A percentile compares a stretch with the other conserved stretches of the same genome.
phyloP scores from a whole-genome alignment of 768 basidiomycete genomes.

The Lyophyllum shimeji region DNA sequence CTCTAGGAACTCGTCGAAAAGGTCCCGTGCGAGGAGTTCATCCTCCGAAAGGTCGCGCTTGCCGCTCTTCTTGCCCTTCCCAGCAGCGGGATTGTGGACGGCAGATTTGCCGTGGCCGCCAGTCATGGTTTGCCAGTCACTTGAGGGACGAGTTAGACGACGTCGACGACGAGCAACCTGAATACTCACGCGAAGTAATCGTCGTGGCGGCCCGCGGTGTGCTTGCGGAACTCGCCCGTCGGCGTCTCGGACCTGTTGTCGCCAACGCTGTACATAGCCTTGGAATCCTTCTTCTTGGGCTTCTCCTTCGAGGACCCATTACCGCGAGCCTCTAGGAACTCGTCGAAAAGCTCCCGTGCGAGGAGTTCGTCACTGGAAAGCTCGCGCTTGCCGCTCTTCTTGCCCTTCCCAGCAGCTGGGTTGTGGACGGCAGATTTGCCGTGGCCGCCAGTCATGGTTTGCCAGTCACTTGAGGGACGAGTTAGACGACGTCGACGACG shows the following conservation, averaged over 20 bases:
- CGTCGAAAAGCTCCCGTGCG: no score
- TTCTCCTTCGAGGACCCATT: neutral
- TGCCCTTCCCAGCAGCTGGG: conserved; percentile 8
- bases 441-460: conserved; percentile 5
- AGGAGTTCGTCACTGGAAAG: neutral
- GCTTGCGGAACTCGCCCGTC: neutral
- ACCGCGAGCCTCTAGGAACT: neutral
- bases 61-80: neutral
- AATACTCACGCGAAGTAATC: conserved; percentile 3
- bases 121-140: conserved; percentile 2
- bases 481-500: neutral
- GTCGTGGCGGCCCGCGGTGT: neutral
- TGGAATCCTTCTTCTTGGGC: neutral
- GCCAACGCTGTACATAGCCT: neutral
- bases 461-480: neutral
- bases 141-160: neutral
- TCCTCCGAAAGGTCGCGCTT: neutral
- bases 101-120: neutral
- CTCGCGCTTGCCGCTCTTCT: neutral
- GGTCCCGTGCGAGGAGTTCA: no score
- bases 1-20: neutral
- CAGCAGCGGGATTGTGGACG: conserved; percentile 3
- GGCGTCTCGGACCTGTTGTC: conserved; percentile 1
- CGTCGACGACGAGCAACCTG: neutral
- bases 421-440: conserved; percentile 7